Evolutionary conservation across 495 filamentous ascomycete genomes (phyloP), one percentile per base, ranked within the genome.

Genomic region (Thozetella sp.): DNA sequence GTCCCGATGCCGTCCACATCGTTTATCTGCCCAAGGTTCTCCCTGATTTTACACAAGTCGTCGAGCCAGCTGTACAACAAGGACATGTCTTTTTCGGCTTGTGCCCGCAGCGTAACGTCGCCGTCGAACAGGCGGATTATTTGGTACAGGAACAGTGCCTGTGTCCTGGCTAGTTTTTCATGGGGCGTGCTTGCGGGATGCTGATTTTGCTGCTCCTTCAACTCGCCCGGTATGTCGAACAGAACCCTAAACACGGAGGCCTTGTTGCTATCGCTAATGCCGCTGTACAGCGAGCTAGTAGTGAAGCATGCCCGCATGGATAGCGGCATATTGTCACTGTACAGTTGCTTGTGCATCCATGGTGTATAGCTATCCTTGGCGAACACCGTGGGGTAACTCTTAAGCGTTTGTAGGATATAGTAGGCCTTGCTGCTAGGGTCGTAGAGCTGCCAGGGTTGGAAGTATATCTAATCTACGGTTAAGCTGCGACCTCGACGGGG

Each of bases 61-160:
- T 25, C 63, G 17, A 67, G 63, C 72, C 72, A 75, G 4, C 65
- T 55, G 34, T 63, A 45, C 19, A 75, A 22, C 19, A 76, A n/a
- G 10, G 66, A 56, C 59, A 72, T 59, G 26, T 74, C 70, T 15
- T 65, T 57, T 22, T 76, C 73, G 15, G 55, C 75, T 51, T 75
- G 63, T 12, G 70, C 59, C 6, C 69, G 59, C 34, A 74, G 63
- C 2, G 59, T 40, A 11, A 75, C 51, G 52, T 78, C 73, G 11
- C 71, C 75, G 43, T 76, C 72, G 57, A 76, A 71, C 43, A 77
- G 60, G 13, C 73, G 66, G 56, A 76, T 76, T 4, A 62, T 66
- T 34, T 77, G 69, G 51, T 72, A 72, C 15, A 72, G 50, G 19
- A 74, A 61, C 22, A 76, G 54, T 10, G 70, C 66, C 56, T 77